phyloP scores from a whole-genome alignment of 2,329 filamentous ascomycete species.

The Aspergillus nomiae region DNA sequence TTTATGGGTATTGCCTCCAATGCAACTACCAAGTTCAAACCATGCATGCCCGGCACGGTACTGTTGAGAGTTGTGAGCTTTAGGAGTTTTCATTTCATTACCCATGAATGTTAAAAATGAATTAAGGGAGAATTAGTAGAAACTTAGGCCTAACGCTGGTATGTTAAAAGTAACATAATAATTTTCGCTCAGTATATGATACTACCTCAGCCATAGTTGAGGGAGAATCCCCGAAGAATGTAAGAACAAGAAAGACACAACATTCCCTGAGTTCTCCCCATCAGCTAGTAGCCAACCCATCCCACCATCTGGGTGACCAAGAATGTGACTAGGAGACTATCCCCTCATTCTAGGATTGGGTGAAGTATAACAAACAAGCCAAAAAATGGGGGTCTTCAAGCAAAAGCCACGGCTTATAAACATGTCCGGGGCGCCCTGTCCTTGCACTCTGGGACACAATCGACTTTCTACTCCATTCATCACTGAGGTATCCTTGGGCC shows the following conservation, averaged over 20 bases:
- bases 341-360: conserved; percentile 1
- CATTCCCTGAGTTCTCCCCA: not conserved
- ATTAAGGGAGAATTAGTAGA: not conserved
- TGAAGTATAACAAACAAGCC: not conserved
- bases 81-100: not conserved
- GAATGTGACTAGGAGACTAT: not conserved
- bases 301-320: not conserved
- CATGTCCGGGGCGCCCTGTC: not conserved
- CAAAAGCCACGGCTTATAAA: not conserved
- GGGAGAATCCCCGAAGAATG: not conserved
- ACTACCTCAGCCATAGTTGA: not conserved
- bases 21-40: too few relatives aligned
- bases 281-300: not conserved
- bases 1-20: too few relatives aligned
- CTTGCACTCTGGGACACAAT: not conserved
- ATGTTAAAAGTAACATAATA: not conserved
- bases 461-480: not conserved
- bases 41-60: not conserved
- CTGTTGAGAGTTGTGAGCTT: not conserved
- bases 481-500: not conserved
- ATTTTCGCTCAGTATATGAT: not conserved
- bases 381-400: not conserved
- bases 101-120: not conserved
- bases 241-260: not conserved
- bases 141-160: not conserved